Conservation (phyloP, 2,329 filamentous ascomycete genomes). For the Fonsecaea pugnacius region DNA sequence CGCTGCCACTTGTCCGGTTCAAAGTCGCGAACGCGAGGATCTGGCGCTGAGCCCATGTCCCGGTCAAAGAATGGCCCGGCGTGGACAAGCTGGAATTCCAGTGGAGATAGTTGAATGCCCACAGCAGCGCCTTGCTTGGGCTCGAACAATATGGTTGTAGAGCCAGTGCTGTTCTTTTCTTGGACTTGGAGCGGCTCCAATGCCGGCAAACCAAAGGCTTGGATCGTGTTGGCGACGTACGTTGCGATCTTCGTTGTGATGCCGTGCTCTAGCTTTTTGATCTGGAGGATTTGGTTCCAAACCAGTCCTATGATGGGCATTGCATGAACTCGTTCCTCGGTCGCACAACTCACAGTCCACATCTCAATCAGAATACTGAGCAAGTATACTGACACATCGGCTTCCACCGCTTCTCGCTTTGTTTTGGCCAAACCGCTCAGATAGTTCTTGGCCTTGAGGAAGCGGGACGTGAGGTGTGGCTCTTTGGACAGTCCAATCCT, state of each 20-base stretch:
- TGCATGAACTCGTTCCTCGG: background rate
- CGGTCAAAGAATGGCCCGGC: conserved; percentile 1
- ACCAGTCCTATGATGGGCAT: background rate
- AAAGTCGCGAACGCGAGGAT: background rate
- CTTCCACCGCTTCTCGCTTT: background rate
- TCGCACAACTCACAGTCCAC: background rate
- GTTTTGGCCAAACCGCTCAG: background rate
- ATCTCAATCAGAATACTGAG: background rate
- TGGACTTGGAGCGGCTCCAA: background rate
- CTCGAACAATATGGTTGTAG: background rate
- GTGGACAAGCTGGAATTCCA: conserved; percentile 3
- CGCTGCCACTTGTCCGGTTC: background rate
- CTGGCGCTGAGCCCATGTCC: background rate
- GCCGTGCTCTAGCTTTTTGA: background rate
- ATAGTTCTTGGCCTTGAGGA: background rate
- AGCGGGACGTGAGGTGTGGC: background rate
- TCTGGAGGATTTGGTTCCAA: background rate
- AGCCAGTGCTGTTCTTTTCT: background rate
- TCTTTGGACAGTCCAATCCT: background rate
- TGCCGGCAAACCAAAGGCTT: background rate
- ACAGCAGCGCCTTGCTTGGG: background rate
- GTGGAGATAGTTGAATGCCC: background rate
- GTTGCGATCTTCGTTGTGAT: background rate
- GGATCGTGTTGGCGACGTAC: background rate
- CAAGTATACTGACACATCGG: background rate